These are phyloP conservation scores for Diaporthe longicolla DNA, from an alignment of 2,329 filamentous ascomycete genomes.

Conservation along the genomic window DNA sequence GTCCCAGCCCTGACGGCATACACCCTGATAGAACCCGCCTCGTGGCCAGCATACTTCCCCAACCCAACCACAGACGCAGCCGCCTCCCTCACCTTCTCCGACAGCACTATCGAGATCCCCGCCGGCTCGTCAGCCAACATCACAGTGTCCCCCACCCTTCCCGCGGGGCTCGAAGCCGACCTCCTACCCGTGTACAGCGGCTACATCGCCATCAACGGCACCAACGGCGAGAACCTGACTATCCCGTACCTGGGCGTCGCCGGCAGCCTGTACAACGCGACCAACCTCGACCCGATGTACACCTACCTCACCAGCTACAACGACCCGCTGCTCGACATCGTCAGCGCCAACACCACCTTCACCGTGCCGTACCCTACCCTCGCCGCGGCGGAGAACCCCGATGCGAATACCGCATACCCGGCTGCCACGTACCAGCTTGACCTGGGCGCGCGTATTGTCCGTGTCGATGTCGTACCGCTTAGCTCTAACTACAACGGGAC, in stretches of 20 bases:
- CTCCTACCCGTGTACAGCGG: slow-evolving; percentile 60
- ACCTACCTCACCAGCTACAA: slow-evolving; percentile 43
- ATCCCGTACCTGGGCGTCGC: slow-evolving; percentile 59
- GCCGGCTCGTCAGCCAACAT: slow-evolving; percentile 48
- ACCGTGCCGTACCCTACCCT: slow-evolving; percentile 45
- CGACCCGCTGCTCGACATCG: slow-evolving; percentile 13
- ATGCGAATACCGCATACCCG: slow-evolving; percentile 27
- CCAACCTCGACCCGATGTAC: slow-evolving; percentile 40
- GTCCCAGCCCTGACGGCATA: slow-evolving; percentile 56
- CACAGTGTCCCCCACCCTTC: slow-evolving; percentile 48
- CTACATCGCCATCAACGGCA: slow-evolving; percentile 57
- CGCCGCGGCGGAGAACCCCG: not conserved
- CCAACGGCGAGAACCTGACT: slow-evolving; percentile 53
- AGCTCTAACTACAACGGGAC: slow-evolving; percentile 37
- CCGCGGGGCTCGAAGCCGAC: slow-evolving; percentile 40
- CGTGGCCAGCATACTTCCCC: slow-evolving; percentile 28
- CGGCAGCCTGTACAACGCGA: slow-evolving; percentile 47
- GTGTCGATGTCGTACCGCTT: slow-evolving; percentile 46
- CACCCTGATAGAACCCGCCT: slow-evolving; percentile 42
- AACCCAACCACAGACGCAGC: slow-evolving; percentile 38
- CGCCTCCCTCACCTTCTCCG: slow-evolving; percentile 44
- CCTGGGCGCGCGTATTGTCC: slow-evolving; percentile 44
- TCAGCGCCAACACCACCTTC: slow-evolving; percentile 46
- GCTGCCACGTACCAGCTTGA: slow-evolving; percentile 29
- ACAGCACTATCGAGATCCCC: slow-evolving; percentile 47